Base-by-base conservation (phyloP, 2,329 filamentous ascomycete species). In the Venturia oleaginea region DNA sequence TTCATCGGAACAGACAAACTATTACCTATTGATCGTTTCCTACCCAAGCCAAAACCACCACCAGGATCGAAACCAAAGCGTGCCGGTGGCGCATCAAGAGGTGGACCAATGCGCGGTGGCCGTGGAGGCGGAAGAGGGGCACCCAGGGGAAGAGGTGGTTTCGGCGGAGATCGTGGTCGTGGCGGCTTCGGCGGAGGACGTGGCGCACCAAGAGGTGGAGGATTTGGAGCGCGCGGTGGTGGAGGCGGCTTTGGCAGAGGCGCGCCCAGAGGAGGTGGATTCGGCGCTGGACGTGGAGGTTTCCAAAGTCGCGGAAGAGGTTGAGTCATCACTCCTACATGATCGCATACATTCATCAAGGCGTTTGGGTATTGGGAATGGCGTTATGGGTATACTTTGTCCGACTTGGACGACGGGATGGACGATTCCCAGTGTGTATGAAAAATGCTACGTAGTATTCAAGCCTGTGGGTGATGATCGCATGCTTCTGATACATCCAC, bases 1-100 rank as follows among this genome's bases (percentile, higher is more conserved):
- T 99, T 87, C 82, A 96, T 97, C 74, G 90, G 88, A 71, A 85
- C 87, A 73, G 94, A 97, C 80, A 99, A 97, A 83, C 86, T 97
- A 62, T 83, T 99, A 67, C 93, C 94, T 55, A 81, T 97, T 71
- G 94, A 99, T 78, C 92, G 89, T 71, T 99, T 99, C 84, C 82
- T 97, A 66, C 94, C 94, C 68, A 96, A 92, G 83, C 93, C 93
- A 64, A 97, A 97, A 82, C 80, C 83, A 61, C 79, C 80, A 66
- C 82, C 82, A 71, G 82, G 81, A 71, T 67, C 32, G 8, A 91
- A 89, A 79, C 81, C 87, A 65, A 89, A 89, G 79, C 85, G 85
- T 71, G 84, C 85, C 57, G 87, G 86, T 69, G 88, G 88, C 68
- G 83, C 80, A 37, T 72, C 72, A 61, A 76, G 79, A 57, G 79